Percentiles rank a stretch among this genome's conserved stretches.
Conservation (phyloP, 805 yeast species). For the Saturnispora diversa region DNA sequence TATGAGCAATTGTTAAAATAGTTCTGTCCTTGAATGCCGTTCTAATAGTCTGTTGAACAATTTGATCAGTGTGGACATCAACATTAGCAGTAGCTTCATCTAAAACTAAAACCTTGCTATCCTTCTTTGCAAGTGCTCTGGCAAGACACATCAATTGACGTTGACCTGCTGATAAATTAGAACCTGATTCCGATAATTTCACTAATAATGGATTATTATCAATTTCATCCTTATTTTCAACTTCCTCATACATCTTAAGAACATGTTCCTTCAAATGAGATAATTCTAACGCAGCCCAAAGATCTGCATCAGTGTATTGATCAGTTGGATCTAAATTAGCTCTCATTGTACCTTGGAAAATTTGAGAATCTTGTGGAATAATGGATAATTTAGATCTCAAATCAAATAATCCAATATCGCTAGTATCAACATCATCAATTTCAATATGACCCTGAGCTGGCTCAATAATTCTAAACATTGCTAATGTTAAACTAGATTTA, state of each 20-base stretch:
- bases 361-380: constrained; percentile 92
- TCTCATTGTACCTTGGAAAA: constrained; percentile 78
- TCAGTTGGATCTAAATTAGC: constrained; percentile 81
- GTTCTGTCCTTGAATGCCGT: constrained; percentile 68
- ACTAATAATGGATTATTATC: constrained; percentile 23
- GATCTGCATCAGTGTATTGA: constrained; percentile 57
- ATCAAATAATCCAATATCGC: constrained; percentile 65
- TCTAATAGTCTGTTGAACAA: constrained; percentile 72
- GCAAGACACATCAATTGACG: constrained; percentile 80
- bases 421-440: constrained; percentile 64
- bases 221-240: constrained; percentile 34
- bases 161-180: constrained; percentile 85
- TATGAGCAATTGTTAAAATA: constrained; percentile 76
- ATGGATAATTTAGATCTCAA: constrained; percentile 71
- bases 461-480: constrained; percentile 80
- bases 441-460: constrained; percentile 51
- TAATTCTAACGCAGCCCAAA: constrained; percentile 75
- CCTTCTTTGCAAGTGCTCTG: constrained; percentile 59
- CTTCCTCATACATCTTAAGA: constrained; percentile 40
- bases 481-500: constrained; percentile 76
- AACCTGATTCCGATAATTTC: constrained; percentile 30
- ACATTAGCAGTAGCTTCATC: constrained; percentile 91
- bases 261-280: constrained; percentile 71
- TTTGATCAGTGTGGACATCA: constrained; percentile 74
- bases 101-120: constrained; percentile 51